Evolutionary conservation across 305 asterid genomes (phyloP), one percentile per base, ranked within the genome.

Genomic region (Solanum hybrid): DNA sequence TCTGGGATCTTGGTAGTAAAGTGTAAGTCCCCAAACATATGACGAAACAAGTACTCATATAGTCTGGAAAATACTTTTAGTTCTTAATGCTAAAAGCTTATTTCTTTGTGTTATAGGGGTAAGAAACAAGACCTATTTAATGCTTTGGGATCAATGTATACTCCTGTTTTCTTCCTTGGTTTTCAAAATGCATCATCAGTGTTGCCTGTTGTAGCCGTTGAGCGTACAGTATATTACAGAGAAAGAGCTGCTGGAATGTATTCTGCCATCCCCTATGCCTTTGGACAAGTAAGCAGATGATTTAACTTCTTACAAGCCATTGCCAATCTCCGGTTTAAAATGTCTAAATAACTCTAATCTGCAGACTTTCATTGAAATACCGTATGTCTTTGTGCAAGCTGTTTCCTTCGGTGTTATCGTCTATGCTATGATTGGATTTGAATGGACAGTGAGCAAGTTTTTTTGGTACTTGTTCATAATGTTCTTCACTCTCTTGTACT

Each of bases 1-100:
- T 93, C 64, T 94, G 94, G 93, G 95, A 94, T 90, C 92, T 93
- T 22, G 96, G 95, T 79, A 90, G 90, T 7, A 93, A 91, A 90
- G 86, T 92, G 96, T 93, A 90, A 90, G 89, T 22, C 42, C 6
- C 64, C 2, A 88, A 36, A 0, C 85, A 24, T 79, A 79, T 36
- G 85, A n/a, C 5, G 0, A n/a, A 79, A 79, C 3, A 35, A 78
- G 56, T 37, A n/a, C 24, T 80, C 86, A 78, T 35, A 78, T 36
- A 78, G 7, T 78, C 22, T 79, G 64, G 86, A 38, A n/a, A 6
- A 14, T 40, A 26, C 71, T 81, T 27, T 4, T 7, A 80, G 2
- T 24, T 38, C 8, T 37, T 26, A 15, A 42, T 27, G 71, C 86
- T 79, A 24, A 37, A 79, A 79, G 66, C 86, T 12, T 35, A 19